Percentiles rank a stretch among this genome's conserved stretches.
phyloP scores from a whole-genome alignment of 805 yeast species.

The Yamadazyma olivae region DNA sequence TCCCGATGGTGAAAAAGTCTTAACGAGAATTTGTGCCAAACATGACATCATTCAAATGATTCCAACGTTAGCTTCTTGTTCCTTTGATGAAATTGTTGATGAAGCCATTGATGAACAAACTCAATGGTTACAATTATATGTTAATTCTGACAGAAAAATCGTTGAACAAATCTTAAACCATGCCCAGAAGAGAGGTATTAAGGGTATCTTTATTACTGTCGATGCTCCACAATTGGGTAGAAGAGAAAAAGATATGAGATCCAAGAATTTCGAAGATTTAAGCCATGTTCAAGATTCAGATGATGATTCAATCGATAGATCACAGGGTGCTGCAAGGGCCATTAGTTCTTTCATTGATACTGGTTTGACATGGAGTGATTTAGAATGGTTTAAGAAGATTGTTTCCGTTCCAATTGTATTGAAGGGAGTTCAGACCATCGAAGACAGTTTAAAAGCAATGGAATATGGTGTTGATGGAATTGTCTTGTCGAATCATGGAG shows the following conservation, averaged over 20 bases:
- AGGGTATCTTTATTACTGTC: conserved; percentile 83
- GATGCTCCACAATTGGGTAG: conserved; percentile 93
- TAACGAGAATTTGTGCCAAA: conserved; percentile 78
- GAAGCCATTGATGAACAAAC: conserved; percentile 64
- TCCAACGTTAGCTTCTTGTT: conserved; percentile 85
- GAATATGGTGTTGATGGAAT: conserved; percentile 61
- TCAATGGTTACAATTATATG: conserved; percentile 89
- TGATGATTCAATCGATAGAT: conserved; percentile 50
- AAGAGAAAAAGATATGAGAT: conserved; percentile 82
- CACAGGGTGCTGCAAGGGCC: conserved; percentile 84
- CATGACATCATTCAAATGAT: conserved; percentile 81
- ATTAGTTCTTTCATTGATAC: conserved; percentile 74
- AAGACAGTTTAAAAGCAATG: conserved; percentile 60
- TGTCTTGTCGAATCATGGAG: conserved; percentile 72
- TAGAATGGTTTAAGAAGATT: conserved; percentile 37
- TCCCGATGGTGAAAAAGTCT: conserved; percentile 85
- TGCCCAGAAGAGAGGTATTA: conserved; percentile 71
- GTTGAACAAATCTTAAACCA: conserved; percentile 61
- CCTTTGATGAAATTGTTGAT: conserved; percentile 80
- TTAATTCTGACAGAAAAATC: conserved; percentile 69
- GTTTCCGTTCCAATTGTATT: conserved; percentile 39
- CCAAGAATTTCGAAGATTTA: conserved; percentile 49
- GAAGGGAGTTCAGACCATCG: conserved; percentile 68
- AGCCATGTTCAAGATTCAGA: conserved; percentile 49
- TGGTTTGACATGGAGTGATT: conserved; percentile 34